A percentile compares a stretch with the other conserved stretches of the same genome.
These are phyloP conservation scores for Botrytis porri DNA, from an alignment of 2,329 filamentous ascomycete species.

Conservation along the genomic window DNA sequence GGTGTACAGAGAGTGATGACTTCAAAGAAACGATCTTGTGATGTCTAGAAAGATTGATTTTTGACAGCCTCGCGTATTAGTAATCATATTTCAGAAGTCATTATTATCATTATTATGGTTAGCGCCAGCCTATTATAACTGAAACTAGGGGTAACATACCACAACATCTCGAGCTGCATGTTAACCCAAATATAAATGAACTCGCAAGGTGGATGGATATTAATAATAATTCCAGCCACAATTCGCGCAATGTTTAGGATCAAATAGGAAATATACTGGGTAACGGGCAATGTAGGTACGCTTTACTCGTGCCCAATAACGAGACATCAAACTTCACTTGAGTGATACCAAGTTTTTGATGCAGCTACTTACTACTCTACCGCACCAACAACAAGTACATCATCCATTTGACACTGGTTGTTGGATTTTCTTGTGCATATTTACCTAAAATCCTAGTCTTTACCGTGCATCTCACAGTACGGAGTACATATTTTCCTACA, in stretches of 20 bases:
- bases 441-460: not conserved
- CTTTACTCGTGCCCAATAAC: not conserved
- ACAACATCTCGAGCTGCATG: not conserved
- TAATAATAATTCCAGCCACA: not conserved
- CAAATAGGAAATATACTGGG: not conserved
- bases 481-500: not conserved
- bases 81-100: not conserved
- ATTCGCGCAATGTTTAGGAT: not conserved
- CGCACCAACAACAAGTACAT: not conserved
- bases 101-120: not conserved
- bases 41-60: not conserved
- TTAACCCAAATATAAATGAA: not conserved
- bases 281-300: not conserved
- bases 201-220: not conserved
- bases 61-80: constrained; percentile 15
- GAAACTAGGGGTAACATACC: not conserved
- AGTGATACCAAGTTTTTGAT: not conserved
- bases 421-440: not conserved
- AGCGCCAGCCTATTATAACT: not conserved
- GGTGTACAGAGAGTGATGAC: not conserved
- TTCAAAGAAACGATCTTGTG: not conserved
- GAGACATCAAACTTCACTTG: not conserved
- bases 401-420: not conserved
- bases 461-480: not conserved
- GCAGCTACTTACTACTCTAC: not conserved